These are phyloP conservation scores for Knufia fluminis DNA, from an alignment of 2,329 filamentous ascomycete species.

Conservation along the genomic window DNA sequence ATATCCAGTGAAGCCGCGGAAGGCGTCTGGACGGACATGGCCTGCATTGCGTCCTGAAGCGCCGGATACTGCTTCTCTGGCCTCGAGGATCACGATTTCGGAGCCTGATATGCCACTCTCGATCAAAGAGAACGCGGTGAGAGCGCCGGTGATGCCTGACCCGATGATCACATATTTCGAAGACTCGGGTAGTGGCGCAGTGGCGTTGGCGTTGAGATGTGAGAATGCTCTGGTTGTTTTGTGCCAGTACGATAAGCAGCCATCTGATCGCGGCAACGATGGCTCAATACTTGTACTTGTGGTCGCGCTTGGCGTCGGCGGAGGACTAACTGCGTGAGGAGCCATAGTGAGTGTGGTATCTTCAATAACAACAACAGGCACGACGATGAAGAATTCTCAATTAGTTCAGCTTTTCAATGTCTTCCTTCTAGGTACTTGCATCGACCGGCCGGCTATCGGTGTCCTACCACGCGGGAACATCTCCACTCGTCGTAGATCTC, in stretches of 20 bases:
- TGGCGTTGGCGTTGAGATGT: constrained; percentile 33
- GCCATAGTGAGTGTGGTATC: background rate
- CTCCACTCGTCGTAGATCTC: background rate
- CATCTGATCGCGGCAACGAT: constrained; percentile 19
- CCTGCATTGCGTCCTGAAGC: constrained; percentile 39
- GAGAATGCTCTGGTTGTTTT: constrained; percentile 36
- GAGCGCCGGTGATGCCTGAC: constrained; percentile 35
- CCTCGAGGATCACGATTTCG: constrained; percentile 36
- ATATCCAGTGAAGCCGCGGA: constrained; percentile 41
- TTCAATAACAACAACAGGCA: background rate
- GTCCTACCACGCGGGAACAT: background rate
- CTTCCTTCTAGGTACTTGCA: background rate
- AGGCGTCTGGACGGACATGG: constrained; percentile 37
- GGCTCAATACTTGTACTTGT: background rate
- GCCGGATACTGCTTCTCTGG: constrained; percentile 37
- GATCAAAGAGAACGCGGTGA: constrained; percentile 35
- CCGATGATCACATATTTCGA: constrained; percentile 34
- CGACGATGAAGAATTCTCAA: background rate
- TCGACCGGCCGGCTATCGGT: background rate
- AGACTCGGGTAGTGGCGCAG: constrained; percentile 24
- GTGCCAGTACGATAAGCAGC: constrained; percentile 38
- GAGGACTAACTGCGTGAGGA: constrained; percentile 8
- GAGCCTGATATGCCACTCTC: constrained; percentile 27
- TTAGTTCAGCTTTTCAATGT: too few relatives aligned
- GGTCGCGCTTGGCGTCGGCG: background rate